Evolutionary conservation across 495 filamentous ascomycete species (phyloP).

Genomic region (Saxispiralis lemnorum): DNA sequence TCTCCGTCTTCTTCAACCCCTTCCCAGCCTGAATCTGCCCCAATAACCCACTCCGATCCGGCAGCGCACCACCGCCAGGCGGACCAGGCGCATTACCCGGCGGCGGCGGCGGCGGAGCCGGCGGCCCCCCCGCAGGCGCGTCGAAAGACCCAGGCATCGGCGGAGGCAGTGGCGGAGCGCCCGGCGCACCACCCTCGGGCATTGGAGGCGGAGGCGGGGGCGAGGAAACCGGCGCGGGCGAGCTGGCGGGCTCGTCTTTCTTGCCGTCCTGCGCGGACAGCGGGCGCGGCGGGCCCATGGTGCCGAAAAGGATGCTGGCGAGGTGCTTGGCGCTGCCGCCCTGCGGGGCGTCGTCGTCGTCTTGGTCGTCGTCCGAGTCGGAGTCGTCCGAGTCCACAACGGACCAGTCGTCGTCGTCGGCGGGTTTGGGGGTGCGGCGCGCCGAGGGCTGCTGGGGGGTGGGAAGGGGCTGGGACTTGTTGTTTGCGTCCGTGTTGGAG

Average conservation of each 20-base stretch:
- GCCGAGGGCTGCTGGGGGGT: slow-evolving; percentile 16
- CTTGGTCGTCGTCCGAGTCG: slow-evolving; percentile 31
- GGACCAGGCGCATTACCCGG: slow-evolving; percentile 22
- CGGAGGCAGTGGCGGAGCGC: slow-evolving; percentile 35
- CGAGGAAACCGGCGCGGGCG: slow-evolving; percentile 16
- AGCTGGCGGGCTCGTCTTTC: background rate
- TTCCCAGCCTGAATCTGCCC: slow-evolving; percentile 66
- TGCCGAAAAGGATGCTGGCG: slow-evolving; percentile 81
- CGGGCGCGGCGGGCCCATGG: slow-evolving; percentile 87
- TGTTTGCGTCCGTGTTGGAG: slow-evolving; percentile 29
- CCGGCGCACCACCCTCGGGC: slow-evolving; percentile 33
- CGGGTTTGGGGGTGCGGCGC: slow-evolving; percentile 34
- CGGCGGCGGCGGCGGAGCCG: slow-evolving; percentile 33
- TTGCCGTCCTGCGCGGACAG: slow-evolving; percentile 51
- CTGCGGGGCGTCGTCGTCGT: slow-evolving; percentile 50
- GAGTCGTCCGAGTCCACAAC: slow-evolving; percentile 38
- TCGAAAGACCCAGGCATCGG: slow-evolving; percentile 10
- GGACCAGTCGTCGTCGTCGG: slow-evolving; percentile 80
- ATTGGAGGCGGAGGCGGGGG: slow-evolving; percentile 39
- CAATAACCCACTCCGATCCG: slow-evolving; percentile 44
- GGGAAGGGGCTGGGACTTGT: slow-evolving; percentile 17
- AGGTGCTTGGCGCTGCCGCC: slow-evolving; percentile 76
- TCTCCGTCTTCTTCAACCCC: slow-evolving; percentile 62
- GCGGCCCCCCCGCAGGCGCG: slow-evolving; percentile 20
- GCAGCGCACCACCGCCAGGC: slow-evolving; percentile 18